Evolutionary conservation across 495 filamentous ascomycete species (phyloP).

Genomic region (Penicillium waksmanii): DNA sequence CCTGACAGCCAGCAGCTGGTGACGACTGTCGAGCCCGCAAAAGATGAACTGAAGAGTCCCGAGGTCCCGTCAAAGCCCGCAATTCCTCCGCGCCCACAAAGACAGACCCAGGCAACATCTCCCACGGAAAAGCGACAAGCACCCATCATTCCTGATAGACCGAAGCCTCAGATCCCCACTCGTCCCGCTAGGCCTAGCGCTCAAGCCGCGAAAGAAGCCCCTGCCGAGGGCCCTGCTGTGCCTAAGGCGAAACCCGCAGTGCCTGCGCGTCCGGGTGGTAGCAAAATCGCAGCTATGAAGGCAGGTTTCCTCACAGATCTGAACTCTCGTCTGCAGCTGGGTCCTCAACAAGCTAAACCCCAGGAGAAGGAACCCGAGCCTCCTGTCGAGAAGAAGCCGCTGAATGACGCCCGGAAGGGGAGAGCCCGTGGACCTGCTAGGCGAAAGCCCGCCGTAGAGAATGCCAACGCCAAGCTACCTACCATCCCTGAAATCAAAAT

Average conservation of each 20-base stretch:
- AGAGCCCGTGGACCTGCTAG: slow-evolving; percentile 86
- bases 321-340: slow-evolving; percentile 80
- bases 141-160: slow-evolving; percentile 64
- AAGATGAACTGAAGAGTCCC: slow-evolving; percentile 50
- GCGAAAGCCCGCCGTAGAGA: slow-evolving; percentile 63
- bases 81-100: slow-evolving; percentile 49
- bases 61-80: slow-evolving; percentile 44
- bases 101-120: slow-evolving; percentile 44
- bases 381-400: slow-evolving; percentile 72
- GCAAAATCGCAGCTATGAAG: slow-evolving; percentile 88
- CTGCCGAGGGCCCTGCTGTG: slow-evolving; percentile 32
- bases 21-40: slow-evolving; percentile 73
- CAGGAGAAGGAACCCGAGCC: slow-evolving; percentile 63
- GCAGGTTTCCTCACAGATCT: slow-evolving; percentile 89
- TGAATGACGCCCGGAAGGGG: slow-evolving; percentile 86
- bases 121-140: slow-evolving; percentile 54
- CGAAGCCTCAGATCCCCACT: slow-evolving; percentile 79
- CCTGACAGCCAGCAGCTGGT: slow-evolving; percentile 81
- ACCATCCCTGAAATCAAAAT: slow-evolving; percentile 50
- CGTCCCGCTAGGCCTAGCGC: slow-evolving; percentile 64
- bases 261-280: slow-evolving; percentile 76
- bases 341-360: slow-evolving; percentile 75
- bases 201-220: slow-evolving; percentile 39
- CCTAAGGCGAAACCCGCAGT: slow-evolving; percentile 73
- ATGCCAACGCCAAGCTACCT: slow-evolving; percentile 32